Conservation (phyloP, 2,329 filamentous ascomycete genomes). For the Trichoderma semiorbis region DNA sequence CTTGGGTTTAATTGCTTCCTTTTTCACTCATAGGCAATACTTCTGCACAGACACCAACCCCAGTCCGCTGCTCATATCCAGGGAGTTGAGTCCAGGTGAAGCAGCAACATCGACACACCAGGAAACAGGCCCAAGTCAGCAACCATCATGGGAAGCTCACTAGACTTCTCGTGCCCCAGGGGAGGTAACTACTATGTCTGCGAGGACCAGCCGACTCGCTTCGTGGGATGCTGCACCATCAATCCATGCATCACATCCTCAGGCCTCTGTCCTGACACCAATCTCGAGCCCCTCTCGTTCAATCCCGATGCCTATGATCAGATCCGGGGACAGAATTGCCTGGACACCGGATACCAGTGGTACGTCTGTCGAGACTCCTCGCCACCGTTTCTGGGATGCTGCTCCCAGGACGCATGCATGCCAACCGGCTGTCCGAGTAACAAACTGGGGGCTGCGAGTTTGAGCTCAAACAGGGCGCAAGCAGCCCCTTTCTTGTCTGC, state of each 20-base stretch:
- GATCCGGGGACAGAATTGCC: slow-evolving; percentile 34
- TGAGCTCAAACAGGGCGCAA: slow-evolving; percentile 22
- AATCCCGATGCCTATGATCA: slow-evolving; percentile 23
- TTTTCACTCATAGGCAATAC: neutral
- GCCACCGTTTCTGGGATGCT: slow-evolving; percentile 40
- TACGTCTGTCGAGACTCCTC: slow-evolving; percentile 31
- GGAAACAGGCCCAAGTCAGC: neutral
- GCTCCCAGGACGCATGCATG: slow-evolving; percentile 27
- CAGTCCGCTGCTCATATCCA: neutral
- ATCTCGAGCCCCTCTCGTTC: slow-evolving; percentile 30
- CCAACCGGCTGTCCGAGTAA: slow-evolving; percentile 24
- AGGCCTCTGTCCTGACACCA: slow-evolving; percentile 33
- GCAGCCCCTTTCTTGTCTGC: slow-evolving; percentile 7
- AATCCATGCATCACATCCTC: slow-evolving; percentile 33
- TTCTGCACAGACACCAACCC: neutral
- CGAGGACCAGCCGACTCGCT: slow-evolving; percentile 29
- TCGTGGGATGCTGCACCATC: slow-evolving; percentile 40
- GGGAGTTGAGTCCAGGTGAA: neutral
- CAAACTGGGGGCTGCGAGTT: slow-evolving; percentile 25
- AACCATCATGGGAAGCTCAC: slow-evolving; percentile 16
- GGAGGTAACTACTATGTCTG: slow-evolving; percentile 39
- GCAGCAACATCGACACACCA: neutral
- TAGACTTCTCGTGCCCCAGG: slow-evolving; percentile 32
- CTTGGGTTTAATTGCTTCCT: neutral
- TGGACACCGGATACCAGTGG: slow-evolving; percentile 28